phyloP scores from a whole-genome alignment of 2,329 filamentous ascomycete species.

The Fusarium sp. region DNA sequence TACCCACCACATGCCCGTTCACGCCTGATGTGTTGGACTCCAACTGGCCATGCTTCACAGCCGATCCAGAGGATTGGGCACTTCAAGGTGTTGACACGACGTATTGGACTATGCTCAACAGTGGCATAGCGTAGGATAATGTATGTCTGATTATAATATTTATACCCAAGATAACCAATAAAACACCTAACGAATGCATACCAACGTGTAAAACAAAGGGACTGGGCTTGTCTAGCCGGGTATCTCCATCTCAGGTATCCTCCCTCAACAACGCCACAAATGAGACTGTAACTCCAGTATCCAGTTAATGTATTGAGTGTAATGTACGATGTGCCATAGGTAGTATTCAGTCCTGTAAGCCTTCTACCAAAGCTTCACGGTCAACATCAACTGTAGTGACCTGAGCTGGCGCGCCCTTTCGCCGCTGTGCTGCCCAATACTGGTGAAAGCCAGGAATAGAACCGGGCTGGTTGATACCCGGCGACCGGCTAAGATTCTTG shows the following conservation, averaged over 20 bases:
- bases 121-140: slow-evolving; percentile 26
- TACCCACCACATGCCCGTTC: slow-evolving; percentile 20
- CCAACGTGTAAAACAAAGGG: slow-evolving; percentile 34
- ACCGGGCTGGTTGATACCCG: slow-evolving; percentile 84
- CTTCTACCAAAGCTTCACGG: slow-evolving; percentile 71
- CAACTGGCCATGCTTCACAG: slow-evolving; percentile 48
- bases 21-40: slow-evolving; percentile 27
- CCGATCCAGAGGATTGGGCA: slow-evolving; percentile 56
- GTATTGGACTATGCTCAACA: slow-evolving; percentile 54
- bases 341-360: slow-evolving; percentile 56
- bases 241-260: slow-evolving; percentile 46
- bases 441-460: slow-evolving; percentile 78
- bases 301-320: slow-evolving; percentile 30
- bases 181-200: slow-evolving; percentile 36
- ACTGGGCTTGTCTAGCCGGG: slow-evolving; percentile 45
- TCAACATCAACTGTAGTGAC: slow-evolving; percentile 72
- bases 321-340: slow-evolving; percentile 14
- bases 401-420: slow-evolving; percentile 65
- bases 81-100: slow-evolving; percentile 58
- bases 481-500: slow-evolving; percentile 63
- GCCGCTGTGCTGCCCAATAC: slow-evolving; percentile 65
- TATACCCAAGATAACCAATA: slow-evolving; percentile 35
- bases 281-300: slow-evolving; percentile 38
- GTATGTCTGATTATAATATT: slow-evolving; percentile 35
- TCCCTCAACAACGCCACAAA: slow-evolving; percentile 44